Percentiles rank a stretch among this genome's conserved stretches.
Evolutionary conservation across 2,329 filamentous ascomycete genomes (phyloP).

Genomic region (Coleophoma crateriformis): DNA sequence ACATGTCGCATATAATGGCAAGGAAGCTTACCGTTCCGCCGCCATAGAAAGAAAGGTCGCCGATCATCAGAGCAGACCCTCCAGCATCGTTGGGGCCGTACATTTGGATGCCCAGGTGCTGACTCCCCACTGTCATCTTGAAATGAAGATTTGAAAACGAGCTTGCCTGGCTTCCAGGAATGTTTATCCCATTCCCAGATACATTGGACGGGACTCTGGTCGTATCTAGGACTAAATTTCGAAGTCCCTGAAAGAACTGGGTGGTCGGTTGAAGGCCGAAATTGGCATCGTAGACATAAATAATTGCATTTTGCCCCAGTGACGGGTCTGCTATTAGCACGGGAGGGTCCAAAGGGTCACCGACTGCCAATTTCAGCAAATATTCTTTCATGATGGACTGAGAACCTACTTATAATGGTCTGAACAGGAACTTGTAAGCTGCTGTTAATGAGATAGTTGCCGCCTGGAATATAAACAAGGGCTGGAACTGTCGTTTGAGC

Average conservation of each 20-base stretch:
- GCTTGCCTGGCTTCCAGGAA: background rate
- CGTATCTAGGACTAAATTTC: background rate
- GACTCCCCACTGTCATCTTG: background rate
- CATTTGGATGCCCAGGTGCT: background rate
- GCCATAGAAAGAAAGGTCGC: background rate
- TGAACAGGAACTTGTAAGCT: background rate
- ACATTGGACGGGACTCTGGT: background rate
- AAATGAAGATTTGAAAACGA: background rate
- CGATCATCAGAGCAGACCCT: background rate
- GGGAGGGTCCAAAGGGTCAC: background rate
- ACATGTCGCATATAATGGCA: background rate
- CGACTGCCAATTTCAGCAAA: background rate
- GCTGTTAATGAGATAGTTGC: background rate
- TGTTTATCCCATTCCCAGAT: background rate
- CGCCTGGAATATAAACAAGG: background rate
- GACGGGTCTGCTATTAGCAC: constrained; percentile 1
- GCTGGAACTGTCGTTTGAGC: background rate
- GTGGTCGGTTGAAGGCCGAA: background rate
- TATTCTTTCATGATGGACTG: background rate
- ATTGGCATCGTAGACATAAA: background rate
- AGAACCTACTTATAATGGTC: background rate
- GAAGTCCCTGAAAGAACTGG: background rate
- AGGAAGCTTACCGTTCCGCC: background rate
- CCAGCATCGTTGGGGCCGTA: background rate
- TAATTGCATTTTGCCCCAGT: background rate